Conservation (phyloP, 2,329 filamentous ascomycete species). For the Mycosphaerella sp. region DNA sequence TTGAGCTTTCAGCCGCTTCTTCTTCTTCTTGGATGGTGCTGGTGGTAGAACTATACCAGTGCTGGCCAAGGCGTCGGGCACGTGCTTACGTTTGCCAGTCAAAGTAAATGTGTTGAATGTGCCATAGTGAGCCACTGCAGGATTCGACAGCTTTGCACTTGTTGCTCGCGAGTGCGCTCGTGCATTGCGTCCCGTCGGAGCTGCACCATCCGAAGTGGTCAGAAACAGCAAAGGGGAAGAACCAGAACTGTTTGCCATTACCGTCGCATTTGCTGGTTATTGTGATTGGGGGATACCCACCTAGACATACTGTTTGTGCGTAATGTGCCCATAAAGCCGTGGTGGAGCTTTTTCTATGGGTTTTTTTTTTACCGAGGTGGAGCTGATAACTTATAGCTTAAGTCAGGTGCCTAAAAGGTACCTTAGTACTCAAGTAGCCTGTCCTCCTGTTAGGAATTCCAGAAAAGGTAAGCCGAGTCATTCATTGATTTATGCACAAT, state of each 20-base stretch:
- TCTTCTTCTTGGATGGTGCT: neutral
- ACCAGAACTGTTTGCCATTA: neutral
- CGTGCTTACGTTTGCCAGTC: neutral
- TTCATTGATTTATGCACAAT: too few species aligned
- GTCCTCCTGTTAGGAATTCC: too few species aligned
- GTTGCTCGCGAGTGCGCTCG: constrained; percentile 9
- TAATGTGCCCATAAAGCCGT: too few species aligned
- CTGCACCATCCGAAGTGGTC: constrained; percentile 5
- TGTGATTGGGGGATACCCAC: too few species aligned
- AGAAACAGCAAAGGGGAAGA: constrained; percentile 9
- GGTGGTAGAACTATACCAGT: too few species aligned
- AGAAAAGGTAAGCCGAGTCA: too few species aligned
- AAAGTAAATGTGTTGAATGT: constrained; percentile 7
- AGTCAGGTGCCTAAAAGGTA: too few species aligned
- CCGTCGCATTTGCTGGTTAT: neutral
- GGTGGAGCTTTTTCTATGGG: too few species aligned
- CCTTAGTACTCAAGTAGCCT: too few species aligned
- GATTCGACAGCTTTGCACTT: constrained; percentile 7
- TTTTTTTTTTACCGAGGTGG: too few species aligned
- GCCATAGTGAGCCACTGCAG: constrained; percentile 5
- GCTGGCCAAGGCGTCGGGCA: neutral
- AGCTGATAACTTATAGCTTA: too few species aligned
- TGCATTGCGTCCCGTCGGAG: constrained; percentile 12
- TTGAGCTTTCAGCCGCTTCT: neutral
- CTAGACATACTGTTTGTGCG: neutral